Conservation (phyloP, 2,329 filamentous ascomycete species). For the Claviceps arundinis region DNA sequence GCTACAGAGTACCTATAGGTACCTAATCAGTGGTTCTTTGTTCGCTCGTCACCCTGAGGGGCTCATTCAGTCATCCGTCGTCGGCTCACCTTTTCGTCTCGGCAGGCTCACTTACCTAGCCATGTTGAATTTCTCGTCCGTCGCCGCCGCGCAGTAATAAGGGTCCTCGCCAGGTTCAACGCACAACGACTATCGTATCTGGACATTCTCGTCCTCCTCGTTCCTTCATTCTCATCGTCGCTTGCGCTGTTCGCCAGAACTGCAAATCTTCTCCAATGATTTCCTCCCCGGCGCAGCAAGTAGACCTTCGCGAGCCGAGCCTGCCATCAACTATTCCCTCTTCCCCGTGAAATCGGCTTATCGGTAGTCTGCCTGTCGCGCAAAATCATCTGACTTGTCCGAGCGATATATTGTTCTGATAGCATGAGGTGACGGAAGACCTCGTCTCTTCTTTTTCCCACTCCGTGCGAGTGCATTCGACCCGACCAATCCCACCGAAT, state of each 20-base stretch:
- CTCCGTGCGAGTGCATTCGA: neutral
- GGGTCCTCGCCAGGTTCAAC: neutral
- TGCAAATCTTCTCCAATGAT: slow-evolving; percentile 21
- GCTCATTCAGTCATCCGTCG: slow-evolving; percentile 5
- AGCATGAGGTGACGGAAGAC: slow-evolving; percentile 20
- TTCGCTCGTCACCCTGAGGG: slow-evolving; percentile 10
- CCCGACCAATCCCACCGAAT: neutral
- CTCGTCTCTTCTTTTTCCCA: slow-evolving; percentile 10
- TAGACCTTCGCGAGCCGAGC: slow-evolving; percentile 24
- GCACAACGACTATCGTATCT: neutral
- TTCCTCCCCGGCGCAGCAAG: slow-evolving; percentile 20
- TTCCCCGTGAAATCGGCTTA: slow-evolving; percentile 17
- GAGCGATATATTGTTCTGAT: slow-evolving; percentile 15
- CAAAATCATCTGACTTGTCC: neutral
- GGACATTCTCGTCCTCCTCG: neutral
- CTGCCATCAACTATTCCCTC: slow-evolving; percentile 15
- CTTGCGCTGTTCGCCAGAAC: slow-evolving; percentile 8
- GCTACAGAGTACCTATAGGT: neutral
- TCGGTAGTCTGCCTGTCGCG: slow-evolving; percentile 20
- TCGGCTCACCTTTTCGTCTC: slow-evolving; percentile 7
- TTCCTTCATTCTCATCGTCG: neutral
- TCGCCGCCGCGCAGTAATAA: neutral
- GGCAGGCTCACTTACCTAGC: slow-evolving; percentile 6
- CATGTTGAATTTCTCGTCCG: neutral
- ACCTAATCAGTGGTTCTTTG: neutral